These are phyloP conservation scores for Tympanopsis confertula DNA, from an alignment of 2,329 filamentous ascomycete species.

Conservation along the genomic window DNA sequence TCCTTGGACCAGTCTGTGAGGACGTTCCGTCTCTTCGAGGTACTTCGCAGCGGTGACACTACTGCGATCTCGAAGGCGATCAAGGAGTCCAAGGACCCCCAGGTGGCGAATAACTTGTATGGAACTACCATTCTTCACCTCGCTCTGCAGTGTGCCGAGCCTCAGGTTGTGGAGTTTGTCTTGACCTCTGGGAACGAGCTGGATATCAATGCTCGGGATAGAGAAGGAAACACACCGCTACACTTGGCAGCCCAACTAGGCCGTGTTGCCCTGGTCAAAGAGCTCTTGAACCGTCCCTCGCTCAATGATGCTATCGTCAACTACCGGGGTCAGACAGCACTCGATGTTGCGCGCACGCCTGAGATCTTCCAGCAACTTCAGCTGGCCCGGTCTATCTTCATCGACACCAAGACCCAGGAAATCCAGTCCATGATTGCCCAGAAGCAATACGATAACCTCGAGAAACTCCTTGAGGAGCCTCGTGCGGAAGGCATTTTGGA, in stretches of 20 bases:
- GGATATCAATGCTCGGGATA: conserved; percentile 82
- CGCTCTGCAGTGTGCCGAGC: not conserved
- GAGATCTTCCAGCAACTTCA: conserved; percentile 95
- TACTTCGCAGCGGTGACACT: conserved; percentile 49
- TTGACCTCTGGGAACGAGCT: conserved; percentile 17
- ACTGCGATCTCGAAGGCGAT: conserved; percentile 49
- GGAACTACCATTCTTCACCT: not conserved
- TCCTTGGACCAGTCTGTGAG: conserved; percentile 53
- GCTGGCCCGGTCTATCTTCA: conserved; percentile 76
- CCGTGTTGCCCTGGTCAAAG: conserved; percentile 65
- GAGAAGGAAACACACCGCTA: conserved; percentile 86
- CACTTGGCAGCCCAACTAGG: conserved; percentile 80
- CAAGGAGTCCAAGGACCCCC: conserved; percentile 16
- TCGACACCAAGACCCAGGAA: conserved; percentile 73
- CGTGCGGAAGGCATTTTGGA: conserved; percentile 79
- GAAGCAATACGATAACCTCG: conserved; percentile 66
- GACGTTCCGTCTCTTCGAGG: conserved; percentile 55
- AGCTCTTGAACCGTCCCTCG: conserved; percentile 68
- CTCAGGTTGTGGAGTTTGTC: not conserved
- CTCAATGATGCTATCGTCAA: conserved; percentile 87
- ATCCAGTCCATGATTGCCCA: conserved; percentile 68
- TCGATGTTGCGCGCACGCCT: conserved; percentile 81
- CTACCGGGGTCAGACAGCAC: conserved; percentile 69
- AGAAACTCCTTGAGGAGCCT: conserved; percentile 71
- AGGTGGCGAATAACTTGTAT: not conserved